phyloP scores from a whole-genome alignment of 2,329 filamentous ascomycete genomes.

The Macrophomina phaseolina region DNA sequence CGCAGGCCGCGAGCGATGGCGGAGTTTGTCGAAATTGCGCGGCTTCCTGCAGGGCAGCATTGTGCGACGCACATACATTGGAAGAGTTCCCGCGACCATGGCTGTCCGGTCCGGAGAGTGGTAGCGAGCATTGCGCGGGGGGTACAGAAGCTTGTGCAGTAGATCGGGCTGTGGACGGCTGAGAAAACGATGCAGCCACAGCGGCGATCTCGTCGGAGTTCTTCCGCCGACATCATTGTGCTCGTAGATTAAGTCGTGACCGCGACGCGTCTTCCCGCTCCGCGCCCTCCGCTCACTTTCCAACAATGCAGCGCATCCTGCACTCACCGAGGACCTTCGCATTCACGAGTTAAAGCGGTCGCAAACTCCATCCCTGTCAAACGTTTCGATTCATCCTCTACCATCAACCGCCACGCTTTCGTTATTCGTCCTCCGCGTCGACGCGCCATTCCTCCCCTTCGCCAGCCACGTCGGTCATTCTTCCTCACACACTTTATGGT shows the following conservation, averaged over 20 bases:
- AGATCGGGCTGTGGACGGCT: neutral
- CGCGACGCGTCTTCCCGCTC: conserved; percentile 15
- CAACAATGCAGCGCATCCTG: neutral
- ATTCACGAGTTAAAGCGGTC: neutral
- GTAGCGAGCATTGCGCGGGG: neutral
- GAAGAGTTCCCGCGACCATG: neutral
- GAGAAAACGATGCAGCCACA: conserved; percentile 1
- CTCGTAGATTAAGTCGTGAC: conserved; percentile 5
- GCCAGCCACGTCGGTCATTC: neutral
- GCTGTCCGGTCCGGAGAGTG: neutral
- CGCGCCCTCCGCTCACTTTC: neutral
- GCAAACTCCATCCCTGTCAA: neutral
- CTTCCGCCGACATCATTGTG: neutral
- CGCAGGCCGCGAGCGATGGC: conserved; percentile 73
- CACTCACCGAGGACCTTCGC: neutral
- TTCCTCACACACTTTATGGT: neutral
- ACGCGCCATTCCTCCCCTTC: neutral
- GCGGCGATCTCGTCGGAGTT: neutral
- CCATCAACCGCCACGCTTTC: no score
- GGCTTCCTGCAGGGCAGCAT: conserved; percentile 30
- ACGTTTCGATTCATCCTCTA: neutral
- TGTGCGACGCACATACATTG: neutral
- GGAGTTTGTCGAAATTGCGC: conserved; percentile 65
- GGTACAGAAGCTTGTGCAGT: neutral
- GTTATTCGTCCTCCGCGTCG: neutral